phyloP scores from a whole-genome alignment of 768 basidiomycete species.

The Termitomyces titanicus region DNA sequence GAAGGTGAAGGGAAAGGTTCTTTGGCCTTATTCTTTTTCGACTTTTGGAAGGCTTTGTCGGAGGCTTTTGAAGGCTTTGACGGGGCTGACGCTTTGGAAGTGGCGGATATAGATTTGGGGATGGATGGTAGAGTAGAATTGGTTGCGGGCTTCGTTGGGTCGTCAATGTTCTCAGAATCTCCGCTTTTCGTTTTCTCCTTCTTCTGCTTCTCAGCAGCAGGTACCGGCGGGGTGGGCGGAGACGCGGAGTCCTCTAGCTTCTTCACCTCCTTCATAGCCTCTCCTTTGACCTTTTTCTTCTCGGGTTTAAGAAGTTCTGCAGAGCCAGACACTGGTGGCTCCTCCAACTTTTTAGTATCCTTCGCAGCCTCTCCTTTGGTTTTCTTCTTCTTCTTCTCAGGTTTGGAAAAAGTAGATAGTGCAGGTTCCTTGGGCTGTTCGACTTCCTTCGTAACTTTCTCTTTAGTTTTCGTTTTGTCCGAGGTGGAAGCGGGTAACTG shows the following conservation, averaged over 20 bases:
- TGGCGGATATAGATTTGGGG: constrained; percentile 7
- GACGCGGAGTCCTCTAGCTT: constrained; percentile 4
- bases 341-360: background rate
- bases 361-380: background rate
- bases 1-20: constrained; percentile 15
- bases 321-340: background rate
- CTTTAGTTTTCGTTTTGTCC: background rate
- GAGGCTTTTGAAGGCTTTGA: constrained; percentile 4
- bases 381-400: constrained; percentile 3
- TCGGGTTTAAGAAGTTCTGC: background rate
- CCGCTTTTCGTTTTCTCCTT: background rate
- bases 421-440: background rate
- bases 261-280: background rate
- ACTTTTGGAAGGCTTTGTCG: constrained; percentile 14
- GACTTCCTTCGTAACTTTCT: background rate
- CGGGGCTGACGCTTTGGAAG: constrained; percentile 3
- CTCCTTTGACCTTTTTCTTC: constrained; percentile 9
- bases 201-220: background rate
- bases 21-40: constrained; percentile 10
- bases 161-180: background rate
- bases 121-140: background rate
- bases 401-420: too few relatives aligned
- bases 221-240: background rate
- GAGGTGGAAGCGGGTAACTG: background rate
- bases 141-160: background rate